A percentile compares a stretch with the other conserved stretches of the same genome.
phyloP scores from a whole-genome alignment of 116 monocot genomes.

The Thalassia testudinum region DNA sequence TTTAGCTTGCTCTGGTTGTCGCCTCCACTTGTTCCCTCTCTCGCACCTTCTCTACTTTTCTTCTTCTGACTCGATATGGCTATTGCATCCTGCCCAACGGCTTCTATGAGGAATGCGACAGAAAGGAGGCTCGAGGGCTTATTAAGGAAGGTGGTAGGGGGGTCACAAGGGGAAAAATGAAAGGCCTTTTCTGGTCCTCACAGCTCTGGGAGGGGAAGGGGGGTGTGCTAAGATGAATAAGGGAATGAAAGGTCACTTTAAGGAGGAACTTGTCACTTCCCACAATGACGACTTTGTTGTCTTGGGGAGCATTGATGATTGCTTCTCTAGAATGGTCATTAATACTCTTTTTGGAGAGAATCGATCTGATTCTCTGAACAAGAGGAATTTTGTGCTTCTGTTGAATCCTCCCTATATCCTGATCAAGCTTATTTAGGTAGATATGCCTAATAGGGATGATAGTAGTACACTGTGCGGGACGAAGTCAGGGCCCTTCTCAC shows the following conservation, averaged over 20 bases:
- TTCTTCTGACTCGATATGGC: no score
- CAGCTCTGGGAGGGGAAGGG: not conserved
- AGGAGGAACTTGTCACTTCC: not conserved
- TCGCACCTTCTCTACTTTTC: not conserved
- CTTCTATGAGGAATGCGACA: not conserved
- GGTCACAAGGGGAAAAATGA: no score
- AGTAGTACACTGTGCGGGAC: slow-evolving; percentile 25
- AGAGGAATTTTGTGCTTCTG: not conserved
- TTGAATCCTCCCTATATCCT: slow-evolving; percentile 1
- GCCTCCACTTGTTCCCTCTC: no score
- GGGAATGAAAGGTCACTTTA: not conserved
- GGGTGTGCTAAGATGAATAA: not conserved
- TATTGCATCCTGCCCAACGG: no score
- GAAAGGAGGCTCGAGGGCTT: not conserved
- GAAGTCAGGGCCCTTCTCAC: slow-evolving; percentile 16
- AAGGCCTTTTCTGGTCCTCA: not conserved
- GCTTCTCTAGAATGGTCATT: not conserved
- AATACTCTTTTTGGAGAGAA: not conserved
- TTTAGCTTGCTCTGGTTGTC: no score
- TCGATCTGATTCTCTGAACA: not conserved
- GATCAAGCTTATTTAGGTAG: slow-evolving; percentile 4
- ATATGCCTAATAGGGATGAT: slow-evolving; percentile 13
- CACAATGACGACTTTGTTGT: not conserved
- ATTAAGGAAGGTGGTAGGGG: not conserved
- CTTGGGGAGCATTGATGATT: not conserved